phyloP scores from a whole-genome alignment of 23 red algal genomes.

The Gracilaria gracilis region DNA sequence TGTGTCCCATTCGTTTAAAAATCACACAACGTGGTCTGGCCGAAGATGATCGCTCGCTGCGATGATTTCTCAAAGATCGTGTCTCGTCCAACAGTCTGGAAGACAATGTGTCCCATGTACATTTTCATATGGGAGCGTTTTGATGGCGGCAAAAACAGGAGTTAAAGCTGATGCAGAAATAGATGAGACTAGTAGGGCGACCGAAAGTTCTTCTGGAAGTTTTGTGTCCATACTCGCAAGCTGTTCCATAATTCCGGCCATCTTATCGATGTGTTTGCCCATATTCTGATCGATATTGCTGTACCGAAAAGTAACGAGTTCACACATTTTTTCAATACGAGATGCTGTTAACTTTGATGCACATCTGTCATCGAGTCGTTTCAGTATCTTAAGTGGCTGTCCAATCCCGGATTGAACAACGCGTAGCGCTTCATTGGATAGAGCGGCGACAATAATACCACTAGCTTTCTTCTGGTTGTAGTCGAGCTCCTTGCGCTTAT shows the following conservation, averaged over 20 bases:
- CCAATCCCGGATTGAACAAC: too few species aligned
- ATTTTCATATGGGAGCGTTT: background rate
- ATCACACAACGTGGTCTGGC: too few species aligned
- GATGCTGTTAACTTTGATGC: conserved; percentile 4
- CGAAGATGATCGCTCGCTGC: too few species aligned
- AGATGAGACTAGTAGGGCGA: conserved; percentile 29
- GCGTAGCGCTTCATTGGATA: too few species aligned
- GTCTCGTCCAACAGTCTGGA: too few species aligned
- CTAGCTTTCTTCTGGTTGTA: too few species aligned
- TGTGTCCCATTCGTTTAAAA: too few species aligned
- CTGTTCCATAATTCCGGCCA: background rate
- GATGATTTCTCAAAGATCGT: too few species aligned
- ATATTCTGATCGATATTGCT: background rate
- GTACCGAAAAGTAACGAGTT: conserved; percentile 3
- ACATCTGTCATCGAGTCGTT: background rate
- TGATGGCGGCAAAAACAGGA: conserved; percentile 6
- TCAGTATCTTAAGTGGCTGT: too few species aligned
- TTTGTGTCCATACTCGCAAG: conserved; percentile 2
- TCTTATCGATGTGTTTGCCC: conserved; percentile 9
- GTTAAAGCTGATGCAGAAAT: background rate
- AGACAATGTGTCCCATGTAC: too few species aligned
- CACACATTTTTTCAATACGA: conserved; percentile 13
- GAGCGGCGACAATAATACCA: too few species aligned
- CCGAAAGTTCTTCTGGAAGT: conserved; percentile 19
- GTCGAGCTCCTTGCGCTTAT: too few species aligned